Evolutionary conservation across 805 yeast genomes (phyloP).

Genomic region (Wickerhamomyces silvicola): DNA sequence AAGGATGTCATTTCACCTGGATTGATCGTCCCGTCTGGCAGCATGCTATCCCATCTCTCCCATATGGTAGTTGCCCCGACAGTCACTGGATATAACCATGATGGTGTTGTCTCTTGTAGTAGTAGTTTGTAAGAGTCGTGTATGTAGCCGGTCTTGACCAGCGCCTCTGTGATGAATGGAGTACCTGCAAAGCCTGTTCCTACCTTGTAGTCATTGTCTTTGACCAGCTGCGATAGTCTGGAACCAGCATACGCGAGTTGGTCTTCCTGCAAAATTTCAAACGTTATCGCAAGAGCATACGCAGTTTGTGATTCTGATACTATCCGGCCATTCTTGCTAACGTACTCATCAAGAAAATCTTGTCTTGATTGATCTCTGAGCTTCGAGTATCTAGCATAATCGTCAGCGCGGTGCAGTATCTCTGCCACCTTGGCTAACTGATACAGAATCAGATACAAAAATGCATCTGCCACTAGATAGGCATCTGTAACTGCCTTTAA

Average conservation of each 20-base stretch:
- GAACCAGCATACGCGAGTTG: constrained; percentile 9
- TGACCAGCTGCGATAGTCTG: constrained; percentile 6
- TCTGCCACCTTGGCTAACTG: constrained; percentile 9
- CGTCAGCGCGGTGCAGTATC: constrained; percentile 3
- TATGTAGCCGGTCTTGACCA: constrained; percentile 6
- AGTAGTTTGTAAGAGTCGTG: constrained; percentile 13
- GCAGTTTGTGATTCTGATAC: constrained; percentile 12
- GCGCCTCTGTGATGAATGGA: constrained; percentile 13
- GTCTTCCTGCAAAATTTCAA: constrained; percentile 5
- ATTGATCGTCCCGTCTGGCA: constrained; percentile 14
- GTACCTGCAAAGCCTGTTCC: constrained; percentile 18
- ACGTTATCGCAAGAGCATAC: constrained; percentile 10
- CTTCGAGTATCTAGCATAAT: constrained; percentile 4
- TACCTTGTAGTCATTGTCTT: constrained; percentile 9
- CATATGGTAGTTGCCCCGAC: constrained; percentile 17
- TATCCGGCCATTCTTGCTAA: constrained; percentile 8
- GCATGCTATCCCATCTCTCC: constrained; percentile 17
- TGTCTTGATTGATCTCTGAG: constrained; percentile 3
- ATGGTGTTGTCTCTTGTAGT: constrained; percentile 9
- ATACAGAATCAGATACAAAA: constrained; percentile 9
- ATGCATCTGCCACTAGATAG: constrained; percentile 15
- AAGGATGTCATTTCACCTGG: constrained; percentile 18
- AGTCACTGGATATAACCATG: constrained; percentile 15
- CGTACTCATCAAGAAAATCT: constrained; percentile 10
- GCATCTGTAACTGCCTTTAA: constrained; percentile 11